Percentiles rank a stretch among this genome's conserved stretches.
Conservation (phyloP, 2,329 filamentous ascomycete genomes). For the Colletotrichum sp. region DNA sequence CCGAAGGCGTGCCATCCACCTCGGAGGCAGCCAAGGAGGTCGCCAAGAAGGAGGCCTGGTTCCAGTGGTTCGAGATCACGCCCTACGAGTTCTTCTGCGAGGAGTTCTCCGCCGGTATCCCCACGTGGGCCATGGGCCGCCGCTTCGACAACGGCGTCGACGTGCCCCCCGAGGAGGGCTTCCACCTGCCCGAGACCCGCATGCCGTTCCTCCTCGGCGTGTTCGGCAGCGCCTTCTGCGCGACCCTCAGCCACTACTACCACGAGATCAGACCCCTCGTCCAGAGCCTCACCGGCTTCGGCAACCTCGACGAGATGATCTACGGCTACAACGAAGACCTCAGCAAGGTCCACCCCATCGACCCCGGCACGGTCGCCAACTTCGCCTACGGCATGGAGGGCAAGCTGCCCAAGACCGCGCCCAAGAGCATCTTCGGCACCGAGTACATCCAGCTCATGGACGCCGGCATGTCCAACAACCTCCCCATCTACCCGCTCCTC, state of each 20-base stretch:
- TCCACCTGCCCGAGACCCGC: constrained; percentile 81
- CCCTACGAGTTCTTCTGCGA: constrained; percentile 97
- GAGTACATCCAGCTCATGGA: constrained; percentile 89
- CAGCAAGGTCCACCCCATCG: constrained; percentile 91
- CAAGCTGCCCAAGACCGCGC: constrained; percentile 75
- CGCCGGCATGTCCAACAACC: constrained; percentile 97
- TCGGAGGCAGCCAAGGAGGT: constrained; percentile 55
- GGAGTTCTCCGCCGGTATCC: constrained; percentile 88
- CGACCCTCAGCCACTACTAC: constrained; percentile 95
- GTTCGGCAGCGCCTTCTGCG: constrained; percentile 97
- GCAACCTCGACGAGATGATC: constrained; percentile 80
- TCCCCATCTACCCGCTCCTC: constrained; percentile 93
- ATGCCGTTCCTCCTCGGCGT: constrained; percentile 87
- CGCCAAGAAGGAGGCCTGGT: constrained; percentile 78
- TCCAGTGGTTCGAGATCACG: constrained; percentile 97
- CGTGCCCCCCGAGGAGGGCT: constrained; percentile 66
- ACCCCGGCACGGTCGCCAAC: constrained; percentile 90
- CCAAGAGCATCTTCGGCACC: constrained; percentile 72
- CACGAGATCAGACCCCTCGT: constrained; percentile 88
- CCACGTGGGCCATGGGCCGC: constrained; percentile 90
- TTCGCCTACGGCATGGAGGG: constrained; percentile 83
- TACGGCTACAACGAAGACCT: constrained; percentile 78
- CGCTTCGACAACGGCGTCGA: constrained; percentile 77
- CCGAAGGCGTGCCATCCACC: constrained; percentile 33
- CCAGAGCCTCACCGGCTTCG: constrained; percentile 74